A percentile compares a stretch with the other conserved stretches of the same genome.
phyloP scores from a whole-genome alignment of 164 flowering plant genomes.

The Echeveria elegans region DNA sequence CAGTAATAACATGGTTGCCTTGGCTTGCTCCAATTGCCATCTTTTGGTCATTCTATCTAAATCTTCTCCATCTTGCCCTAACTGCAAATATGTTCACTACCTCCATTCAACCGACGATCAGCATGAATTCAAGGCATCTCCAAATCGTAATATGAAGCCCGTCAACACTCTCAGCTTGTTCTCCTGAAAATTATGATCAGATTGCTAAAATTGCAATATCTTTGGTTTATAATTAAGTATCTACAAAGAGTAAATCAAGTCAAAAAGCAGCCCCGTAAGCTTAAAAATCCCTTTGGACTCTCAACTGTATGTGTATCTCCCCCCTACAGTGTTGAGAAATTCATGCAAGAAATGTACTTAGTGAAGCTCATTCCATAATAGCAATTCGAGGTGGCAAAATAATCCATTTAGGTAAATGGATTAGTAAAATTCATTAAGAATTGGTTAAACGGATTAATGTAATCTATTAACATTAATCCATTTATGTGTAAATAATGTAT shows the following conservation, averaged over 20 bases:
- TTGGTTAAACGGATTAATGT: no score
- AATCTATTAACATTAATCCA: no score
- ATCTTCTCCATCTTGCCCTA: constrained; percentile 62
- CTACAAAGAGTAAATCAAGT: not conserved
- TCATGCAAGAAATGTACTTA: no score
- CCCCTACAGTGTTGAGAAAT: no score
- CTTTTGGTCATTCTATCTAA: constrained; percentile 55
- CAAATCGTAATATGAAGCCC: constrained; percentile 17
- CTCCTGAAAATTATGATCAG: not conserved
- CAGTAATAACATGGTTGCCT: constrained; percentile 41
- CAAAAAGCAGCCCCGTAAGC: not conserved
- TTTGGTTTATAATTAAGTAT: not conserved
- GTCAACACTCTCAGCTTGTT: constrained; percentile 33
- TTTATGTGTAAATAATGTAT: no score
- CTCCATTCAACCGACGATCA: constrained; percentile 16
- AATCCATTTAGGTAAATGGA: no score
- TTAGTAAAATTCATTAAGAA: no score
- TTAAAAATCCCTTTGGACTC: not conserved
- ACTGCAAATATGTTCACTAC: constrained; percentile 62
- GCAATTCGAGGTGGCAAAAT: no score
- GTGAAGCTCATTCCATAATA: no score
- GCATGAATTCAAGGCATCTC: constrained; percentile 8
- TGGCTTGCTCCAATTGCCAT: constrained; percentile 62
- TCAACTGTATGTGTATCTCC: not conserved
- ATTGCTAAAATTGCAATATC: not conserved